Conservation (phyloP, 768 basidiomycete species). For the Tylopilus plumbeoviolaceoides region DNA sequence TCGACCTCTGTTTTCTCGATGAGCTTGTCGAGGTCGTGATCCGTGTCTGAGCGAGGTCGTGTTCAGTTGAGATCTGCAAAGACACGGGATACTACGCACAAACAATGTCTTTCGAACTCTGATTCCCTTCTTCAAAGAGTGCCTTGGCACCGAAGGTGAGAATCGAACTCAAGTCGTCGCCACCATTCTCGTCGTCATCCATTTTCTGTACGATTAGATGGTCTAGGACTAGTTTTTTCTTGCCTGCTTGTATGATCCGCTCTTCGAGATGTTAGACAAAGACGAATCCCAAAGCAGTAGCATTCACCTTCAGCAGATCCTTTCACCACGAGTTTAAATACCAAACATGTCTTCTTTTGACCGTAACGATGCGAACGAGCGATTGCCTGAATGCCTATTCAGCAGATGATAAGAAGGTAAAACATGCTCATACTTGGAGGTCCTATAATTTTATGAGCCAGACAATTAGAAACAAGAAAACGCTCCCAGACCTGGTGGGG, state of each 20-base stretch:
- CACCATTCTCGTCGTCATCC: conserved; percentile 74
- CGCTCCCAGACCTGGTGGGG: conserved; percentile 75
- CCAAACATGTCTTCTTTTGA: conserved; percentile 89
- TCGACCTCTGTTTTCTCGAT: conserved; percentile 83
- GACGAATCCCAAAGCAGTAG: not conserved
- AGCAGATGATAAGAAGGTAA: not conserved
- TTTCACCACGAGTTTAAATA: conserved; percentile 96
- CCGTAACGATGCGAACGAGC: conserved; percentile 93
- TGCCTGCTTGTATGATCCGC: conserved; percentile 87
- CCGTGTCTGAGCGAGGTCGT: conserved; percentile 50
- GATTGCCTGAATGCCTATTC: conserved; percentile 64
- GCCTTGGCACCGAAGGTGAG: conserved; percentile 86
- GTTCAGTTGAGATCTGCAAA: not conserved
- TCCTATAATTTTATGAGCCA: conserved; percentile 46
- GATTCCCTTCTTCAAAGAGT: conserved; percentile 67
- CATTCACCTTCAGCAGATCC: conserved; percentile 80
- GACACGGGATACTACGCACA: conserved; percentile 42
- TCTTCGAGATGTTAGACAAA: conserved; percentile 44
- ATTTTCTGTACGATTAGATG: conserved; percentile 96
- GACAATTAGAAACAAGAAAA: not conserved
- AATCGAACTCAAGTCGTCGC: conserved; percentile 84
- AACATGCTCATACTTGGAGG: conserved; percentile 63
- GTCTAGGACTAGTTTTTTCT: conserved; percentile 91
- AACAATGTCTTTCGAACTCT: conserved; percentile 56
- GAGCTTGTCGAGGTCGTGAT: conserved; percentile 78